Evolutionary conservation across 768 basidiomycete genomes (phyloP).

Genomic region (Auricularia sp.): DNA sequence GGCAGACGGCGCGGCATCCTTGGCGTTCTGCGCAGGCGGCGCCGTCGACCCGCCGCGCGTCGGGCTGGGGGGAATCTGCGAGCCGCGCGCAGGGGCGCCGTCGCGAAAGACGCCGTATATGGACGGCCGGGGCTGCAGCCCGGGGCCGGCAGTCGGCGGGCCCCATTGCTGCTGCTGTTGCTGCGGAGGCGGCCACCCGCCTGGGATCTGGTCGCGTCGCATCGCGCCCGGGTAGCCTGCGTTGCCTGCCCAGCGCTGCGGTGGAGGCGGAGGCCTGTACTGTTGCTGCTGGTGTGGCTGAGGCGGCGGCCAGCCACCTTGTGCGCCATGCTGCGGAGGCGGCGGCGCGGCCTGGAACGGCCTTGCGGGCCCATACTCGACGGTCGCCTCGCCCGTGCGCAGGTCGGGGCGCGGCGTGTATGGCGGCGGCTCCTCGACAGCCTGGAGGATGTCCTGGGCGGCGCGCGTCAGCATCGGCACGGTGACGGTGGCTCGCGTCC

Average conservation of each 20-base stretch:
- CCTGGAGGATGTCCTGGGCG: not conserved
- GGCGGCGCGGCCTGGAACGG: conserved; percentile 41
- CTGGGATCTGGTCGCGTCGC: not conserved
- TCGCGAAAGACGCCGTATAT: conserved; percentile 15
- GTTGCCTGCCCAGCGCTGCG: not conserved
- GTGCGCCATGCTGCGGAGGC: conserved; percentile 15
- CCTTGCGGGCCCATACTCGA: conserved; percentile 52
- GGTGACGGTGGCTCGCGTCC: not conserved
- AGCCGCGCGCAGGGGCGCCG: conserved; percentile 1
- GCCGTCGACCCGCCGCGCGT: conserved; percentile 5
- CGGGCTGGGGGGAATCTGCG: conserved; percentile 13
- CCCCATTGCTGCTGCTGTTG: conserved; percentile 2
- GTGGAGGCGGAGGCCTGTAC: not conserved
- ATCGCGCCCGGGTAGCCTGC: conserved; percentile 7
- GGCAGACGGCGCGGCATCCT: conserved; percentile 4
- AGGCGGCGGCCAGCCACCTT: not conserved
- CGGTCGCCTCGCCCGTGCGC: conserved; percentile 46
- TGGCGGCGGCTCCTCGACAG: conserved; percentile 59
- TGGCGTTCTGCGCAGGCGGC: conserved; percentile 1
- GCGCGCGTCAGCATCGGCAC: not conserved
- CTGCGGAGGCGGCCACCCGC: conserved; percentile 10
- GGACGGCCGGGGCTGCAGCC: conserved; percentile 8
- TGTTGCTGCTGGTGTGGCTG: not conserved
- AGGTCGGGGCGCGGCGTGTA: conserved; percentile 52
- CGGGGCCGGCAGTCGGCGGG: conserved; percentile 12